Base-by-base conservation (phyloP, 1,139 yeast genomes). In the Scheffersomyces quercinus region DNA sequence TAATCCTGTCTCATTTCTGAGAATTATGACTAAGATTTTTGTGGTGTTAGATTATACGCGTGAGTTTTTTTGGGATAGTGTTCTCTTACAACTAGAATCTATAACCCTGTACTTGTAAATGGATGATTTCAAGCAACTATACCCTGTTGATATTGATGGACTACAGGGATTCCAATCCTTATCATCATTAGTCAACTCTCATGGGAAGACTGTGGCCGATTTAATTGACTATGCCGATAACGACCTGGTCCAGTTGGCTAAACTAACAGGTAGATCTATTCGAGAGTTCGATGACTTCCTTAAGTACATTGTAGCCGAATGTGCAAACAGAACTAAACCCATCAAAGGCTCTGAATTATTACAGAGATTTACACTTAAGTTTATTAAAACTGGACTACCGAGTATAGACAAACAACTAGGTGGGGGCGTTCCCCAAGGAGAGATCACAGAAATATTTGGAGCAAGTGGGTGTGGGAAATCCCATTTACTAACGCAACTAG, bases 381-480 rank as follows among this genome's bases (percentile, higher is more conserved):
- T 38, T 35, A 59, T 86, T 47, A 68, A 84, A 1, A 82, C 93
- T 0, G 95, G 95, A 0, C 79, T 84, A 49, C 61, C 63, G 0
- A 53, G 55, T 3, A 53, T 91, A 1, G 97, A 90, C 60, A 54
- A 53, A 8, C 55, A 70, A 3, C 61, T 90, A 12, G 75, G 78
- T 28, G 93, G 93, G 1, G 97, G 97, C 0, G 72, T 90, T 3
- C 81, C 79, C 0, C 53, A 79, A 0, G 85, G 90, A 2, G 73
- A 79, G 35, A 65, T 91, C 3, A 85, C 95, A 0, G 98, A 91
- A 63, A 60, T 91, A 2, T 83, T 83, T 52, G 98, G 98, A 0
- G 87, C 85, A 33, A 83, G 95, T 47, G 88, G 95, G 0, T 77
- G 87, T 3, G 97, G 96, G 0, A 90, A 90, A 59, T 83, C 96